Percentiles rank a stretch among this genome's conserved stretches.
Evolutionary conservation across 441 rosid genomes (phyloP).

Genomic region (Rhodomyrtus psidioides): DNA sequence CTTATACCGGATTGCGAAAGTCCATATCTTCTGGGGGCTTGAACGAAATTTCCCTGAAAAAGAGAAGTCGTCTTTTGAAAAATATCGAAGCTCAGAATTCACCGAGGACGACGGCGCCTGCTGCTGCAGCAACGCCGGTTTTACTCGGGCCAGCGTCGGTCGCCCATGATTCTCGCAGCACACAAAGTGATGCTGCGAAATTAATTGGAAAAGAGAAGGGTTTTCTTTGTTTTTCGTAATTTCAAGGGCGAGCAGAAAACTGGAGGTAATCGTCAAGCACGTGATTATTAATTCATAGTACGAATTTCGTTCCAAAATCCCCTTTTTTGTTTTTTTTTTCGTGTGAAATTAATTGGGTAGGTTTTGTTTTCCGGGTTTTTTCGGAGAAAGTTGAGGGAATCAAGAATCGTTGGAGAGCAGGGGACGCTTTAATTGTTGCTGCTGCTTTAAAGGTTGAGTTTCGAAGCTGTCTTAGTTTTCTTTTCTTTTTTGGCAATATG

Average conservation of each 20-base stretch:
- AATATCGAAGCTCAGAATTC: neutral
- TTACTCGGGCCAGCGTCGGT: neutral
- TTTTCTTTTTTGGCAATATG: neutral
- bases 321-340: neutral
- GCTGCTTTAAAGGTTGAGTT: neutral
- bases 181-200: neutral
- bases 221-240: neutral
- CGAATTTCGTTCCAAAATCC: neutral
- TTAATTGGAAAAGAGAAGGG: neutral
- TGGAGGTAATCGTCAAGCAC: neutral
- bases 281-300: neutral
- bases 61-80: neutral
- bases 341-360: neutral
- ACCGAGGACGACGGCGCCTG: neutral
- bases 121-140: neutral
- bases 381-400: neutral
- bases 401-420: neutral
- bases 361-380: neutral
- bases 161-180: neutral
- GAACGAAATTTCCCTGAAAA: neutral
- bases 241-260: neutral
- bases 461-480: neutral
- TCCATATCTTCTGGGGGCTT: neutral
- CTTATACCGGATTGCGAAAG: neutral
- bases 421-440: neutral